These are phyloP conservation scores for Cotoneaster glaucophyllus DNA, from an alignment of 306 rosid genomes.

Conservation along the genomic window DNA sequence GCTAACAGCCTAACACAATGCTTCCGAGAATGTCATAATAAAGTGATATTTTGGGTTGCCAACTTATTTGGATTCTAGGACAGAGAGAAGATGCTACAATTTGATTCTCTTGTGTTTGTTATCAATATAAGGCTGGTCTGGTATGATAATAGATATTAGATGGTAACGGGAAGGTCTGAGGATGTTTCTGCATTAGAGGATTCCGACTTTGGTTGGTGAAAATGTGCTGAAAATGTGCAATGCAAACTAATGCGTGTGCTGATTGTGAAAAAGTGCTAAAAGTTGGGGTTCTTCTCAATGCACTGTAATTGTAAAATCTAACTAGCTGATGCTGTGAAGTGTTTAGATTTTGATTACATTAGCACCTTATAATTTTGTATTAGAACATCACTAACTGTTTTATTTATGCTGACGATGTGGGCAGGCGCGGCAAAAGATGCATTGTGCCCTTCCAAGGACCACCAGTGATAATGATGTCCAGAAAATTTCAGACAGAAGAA, in stretches of 20 bases:
- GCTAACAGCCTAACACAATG: not conserved
- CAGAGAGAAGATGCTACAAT: not conserved
- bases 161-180: not conserved
- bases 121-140: not conserved
- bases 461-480: slow-evolving; percentile 39
- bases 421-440: slow-evolving; percentile 62
- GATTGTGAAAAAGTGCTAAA: not conserved
- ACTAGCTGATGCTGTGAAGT: not conserved
- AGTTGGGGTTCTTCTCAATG: no score
- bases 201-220: not conserved
- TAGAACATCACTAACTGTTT: not conserved
- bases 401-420: slow-evolving; percentile 11
- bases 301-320: not conserved
- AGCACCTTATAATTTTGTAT: not conserved
- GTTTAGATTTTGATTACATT: not conserved
- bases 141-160: no score
- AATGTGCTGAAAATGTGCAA: not conserved
- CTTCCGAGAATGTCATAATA: not conserved
- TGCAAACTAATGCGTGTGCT: not conserved
- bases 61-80: not conserved
- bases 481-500: slow-evolving; percentile 37
- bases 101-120: not conserved
- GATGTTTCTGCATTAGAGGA: not conserved
- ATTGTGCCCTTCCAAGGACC: slow-evolving; percentile 39
- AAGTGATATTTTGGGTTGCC: not conserved